Evolutionary conservation across 1,284 basidiomycete genomes (phyloP).

Genomic region (Malassezia vespertilionis): DNA sequence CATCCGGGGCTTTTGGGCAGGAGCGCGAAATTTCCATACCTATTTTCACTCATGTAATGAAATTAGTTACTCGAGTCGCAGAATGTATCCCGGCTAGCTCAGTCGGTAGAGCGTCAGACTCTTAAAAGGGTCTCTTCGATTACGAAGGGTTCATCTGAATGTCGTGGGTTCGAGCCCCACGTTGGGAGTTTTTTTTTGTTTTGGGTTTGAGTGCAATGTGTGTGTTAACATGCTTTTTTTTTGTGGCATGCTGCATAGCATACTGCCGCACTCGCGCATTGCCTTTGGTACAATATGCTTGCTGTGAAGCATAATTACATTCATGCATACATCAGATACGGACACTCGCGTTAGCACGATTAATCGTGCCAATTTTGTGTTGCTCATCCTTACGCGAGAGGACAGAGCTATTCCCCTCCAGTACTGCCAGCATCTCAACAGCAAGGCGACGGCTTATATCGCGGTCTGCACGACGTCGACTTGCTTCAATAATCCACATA

Average conservation of each 20-base stretch:
- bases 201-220: not conserved
- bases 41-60: not conserved
- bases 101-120: constrained; percentile 49
- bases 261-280: not conserved
- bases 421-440: constrained; percentile 47
- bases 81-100: constrained; percentile 45
- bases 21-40: too few relatives aligned
- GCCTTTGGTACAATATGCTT: too few relatives aligned
- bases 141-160: constrained; percentile 32
- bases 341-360: constrained; percentile 55
- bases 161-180: constrained; percentile 47
- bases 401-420: constrained; percentile 46
- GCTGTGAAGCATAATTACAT: not conserved
- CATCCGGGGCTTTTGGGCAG: too few relatives aligned
- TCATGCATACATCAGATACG: constrained; percentile 21
- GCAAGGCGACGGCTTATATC: constrained; percentile 46
- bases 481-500: constrained; percentile 49
- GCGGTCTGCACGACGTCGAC: constrained; percentile 47
- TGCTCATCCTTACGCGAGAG: constrained; percentile 48
- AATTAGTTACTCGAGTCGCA: not conserved
- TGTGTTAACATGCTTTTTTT: not conserved
- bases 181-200: constrained; percentile 36
- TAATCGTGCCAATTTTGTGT: constrained; percentile 65
- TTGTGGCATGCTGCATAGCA: not conserved
- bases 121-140: constrained; percentile 26